Evolutionary conservation across 2,329 filamentous ascomycete species (phyloP), one percentile per base, ranked within the genome.

Genomic region (Proliferodiscus dingleyae): DNA sequence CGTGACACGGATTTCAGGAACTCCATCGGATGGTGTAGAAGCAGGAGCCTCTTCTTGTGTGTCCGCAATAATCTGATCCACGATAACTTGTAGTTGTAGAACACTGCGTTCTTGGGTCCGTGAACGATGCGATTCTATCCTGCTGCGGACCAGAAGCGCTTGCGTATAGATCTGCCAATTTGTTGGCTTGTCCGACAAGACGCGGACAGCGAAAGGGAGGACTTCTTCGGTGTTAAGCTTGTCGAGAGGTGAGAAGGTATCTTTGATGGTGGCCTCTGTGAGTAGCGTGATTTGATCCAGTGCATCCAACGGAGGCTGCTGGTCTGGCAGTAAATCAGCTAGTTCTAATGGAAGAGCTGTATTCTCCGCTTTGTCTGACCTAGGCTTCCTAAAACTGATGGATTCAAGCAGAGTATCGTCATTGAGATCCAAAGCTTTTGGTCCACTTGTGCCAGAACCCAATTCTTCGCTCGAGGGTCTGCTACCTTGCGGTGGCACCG

Each of bases 121-220:
- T 43, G 90, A 88, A 43, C 81, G 80, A 66, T 94, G 90, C 0
- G 90, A 77, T 66, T 98, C 93, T 44, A 97, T 91, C 13, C 93
- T 78, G 49, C 88, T 95, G 36, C 93, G 79, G 2, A 97, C 87
- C 0, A 98, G 74, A 7, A 98, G 72, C 0, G 89, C 93, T 62
- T 97, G 90, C 0, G 93, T 96, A 63, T 97, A 97, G 26, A 96
- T 84, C 64, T 97, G 93, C 93, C 93, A 98, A 65, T 97, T 98
- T 1, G 89, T 91, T 37, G 86, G 86, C 56, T 91, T 90, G 50
- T 93, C 89, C 7, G 86, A 79, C 1, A 98, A 74, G 0, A 97
- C 93, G 32, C 93, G 81, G 2, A 83, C 85, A 1, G 93, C 93
- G 62, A 91, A 98, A 0, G 93, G 93, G 1, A 95, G 68, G 4